A percentile compares a stretch with the other conserved stretches of the same genome.
Conservation (phyloP, 768 basidiomycete genomes). For the Tephrocybe sp. region DNA sequence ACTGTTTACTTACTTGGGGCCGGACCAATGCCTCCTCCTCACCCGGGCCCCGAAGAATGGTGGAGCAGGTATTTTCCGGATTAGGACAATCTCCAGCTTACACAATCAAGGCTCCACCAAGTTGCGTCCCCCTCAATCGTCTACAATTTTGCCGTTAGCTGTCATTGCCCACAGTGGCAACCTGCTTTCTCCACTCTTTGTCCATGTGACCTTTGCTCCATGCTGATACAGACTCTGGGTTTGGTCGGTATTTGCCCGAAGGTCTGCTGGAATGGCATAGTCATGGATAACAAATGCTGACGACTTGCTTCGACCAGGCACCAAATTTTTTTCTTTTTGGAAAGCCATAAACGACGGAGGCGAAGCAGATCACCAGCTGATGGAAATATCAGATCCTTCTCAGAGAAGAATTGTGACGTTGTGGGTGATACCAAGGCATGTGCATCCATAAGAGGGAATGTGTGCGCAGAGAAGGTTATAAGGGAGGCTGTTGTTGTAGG, state of each 20-base stretch:
- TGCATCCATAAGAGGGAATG: neutral
- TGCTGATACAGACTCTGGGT: conserved; percentile 30
- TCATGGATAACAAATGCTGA: conserved; percentile 28
- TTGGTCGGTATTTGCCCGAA: conserved; percentile 37
- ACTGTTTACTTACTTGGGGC: too few species aligned
- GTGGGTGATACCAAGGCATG: neutral
- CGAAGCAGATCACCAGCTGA: neutral
- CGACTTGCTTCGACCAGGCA: neutral
- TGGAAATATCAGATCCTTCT: neutral
- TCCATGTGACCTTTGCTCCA: conserved; percentile 28
- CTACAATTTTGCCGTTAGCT: too few species aligned
- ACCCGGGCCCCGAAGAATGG: too few species aligned
- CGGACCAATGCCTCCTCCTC: too few species aligned
- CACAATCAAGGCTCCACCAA: too few species aligned
- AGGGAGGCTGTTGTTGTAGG: neutral
- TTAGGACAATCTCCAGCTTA: too few species aligned
- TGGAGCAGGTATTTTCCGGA: too few species aligned
- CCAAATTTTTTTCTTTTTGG: neutral
- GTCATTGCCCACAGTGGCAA: conserved; percentile 13
- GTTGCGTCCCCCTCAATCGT: too few species aligned
- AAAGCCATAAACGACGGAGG: neutral
- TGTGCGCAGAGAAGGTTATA: neutral
- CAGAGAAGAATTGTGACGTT: neutral
- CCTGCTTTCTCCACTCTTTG: conserved; percentile 24
- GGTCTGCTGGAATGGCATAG: conserved; percentile 24